Evolutionary conservation across 164 flowering plant genomes (phyloP).

Genomic region (Hamamelis virginiana): DNA sequence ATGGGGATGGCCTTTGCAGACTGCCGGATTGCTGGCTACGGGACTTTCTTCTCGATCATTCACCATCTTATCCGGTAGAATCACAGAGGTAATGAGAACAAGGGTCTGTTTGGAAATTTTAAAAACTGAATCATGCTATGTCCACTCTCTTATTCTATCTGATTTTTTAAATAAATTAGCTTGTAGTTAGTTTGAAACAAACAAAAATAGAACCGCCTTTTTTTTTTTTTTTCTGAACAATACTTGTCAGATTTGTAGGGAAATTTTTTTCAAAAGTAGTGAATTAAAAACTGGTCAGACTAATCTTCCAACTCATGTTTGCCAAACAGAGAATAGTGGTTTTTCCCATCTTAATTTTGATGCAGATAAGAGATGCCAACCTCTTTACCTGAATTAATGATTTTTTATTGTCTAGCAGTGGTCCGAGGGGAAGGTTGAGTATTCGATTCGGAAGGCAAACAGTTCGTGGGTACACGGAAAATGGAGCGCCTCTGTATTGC

Average conservation of each 20-base stretch:
- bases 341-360: too few species aligned
- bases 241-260: too few species aligned
- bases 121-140: too few species aligned
- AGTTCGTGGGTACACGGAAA: slow-evolving; percentile 60
- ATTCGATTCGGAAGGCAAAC: slow-evolving; percentile 35
- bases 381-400: neutral
- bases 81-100: slow-evolving; percentile 75
- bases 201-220: neutral
- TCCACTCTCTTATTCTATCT: too few species aligned
- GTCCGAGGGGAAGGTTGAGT: slow-evolving; percentile 43
- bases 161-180: too few species aligned
- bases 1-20: slow-evolving; percentile 97
- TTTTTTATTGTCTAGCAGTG: slow-evolving; percentile 39
- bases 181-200: too few species aligned
- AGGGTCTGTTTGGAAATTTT: too few species aligned
- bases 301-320: too few species aligned
- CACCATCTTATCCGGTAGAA: slow-evolving; percentile 66
- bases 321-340: too few species aligned
- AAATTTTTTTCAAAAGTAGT: too few species aligned
- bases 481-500: slow-evolving; percentile 63
- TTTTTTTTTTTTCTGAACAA: neutral
- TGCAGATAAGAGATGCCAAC: neutral
- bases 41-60: slow-evolving; percentile 58
- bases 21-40: slow-evolving; percentile 64
- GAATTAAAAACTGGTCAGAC: too few species aligned